These are phyloP conservation scores for Monilinia fructigena DNA, from an alignment of 2,329 filamentous ascomycete genomes.

Conservation along the genomic window DNA sequence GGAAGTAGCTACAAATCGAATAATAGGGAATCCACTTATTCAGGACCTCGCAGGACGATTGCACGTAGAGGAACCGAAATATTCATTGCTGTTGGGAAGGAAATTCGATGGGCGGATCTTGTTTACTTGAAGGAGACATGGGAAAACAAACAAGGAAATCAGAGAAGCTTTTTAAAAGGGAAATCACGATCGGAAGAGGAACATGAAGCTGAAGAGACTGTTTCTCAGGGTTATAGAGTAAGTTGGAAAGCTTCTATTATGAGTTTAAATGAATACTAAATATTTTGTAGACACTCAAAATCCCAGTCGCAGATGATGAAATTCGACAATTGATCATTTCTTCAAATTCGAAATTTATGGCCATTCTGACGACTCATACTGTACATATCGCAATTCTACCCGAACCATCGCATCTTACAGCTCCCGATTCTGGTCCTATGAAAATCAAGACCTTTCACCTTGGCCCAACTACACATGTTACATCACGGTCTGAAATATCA, in stretches of 20 bases:
- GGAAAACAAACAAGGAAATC: conserved; percentile 43
- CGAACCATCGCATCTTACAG: conserved; percentile 71
- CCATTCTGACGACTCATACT: conserved; percentile 82
- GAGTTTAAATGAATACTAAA: conserved; percentile 24
- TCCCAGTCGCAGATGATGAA: conserved; percentile 73
- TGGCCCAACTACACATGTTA: conserved; percentile 89
- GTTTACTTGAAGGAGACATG: conserved; percentile 69
- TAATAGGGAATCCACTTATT: conserved; percentile 45
- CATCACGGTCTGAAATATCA: conserved; percentile 76
- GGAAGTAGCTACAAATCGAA: conserved; percentile 29
- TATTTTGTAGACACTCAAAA: conserved; percentile 66
- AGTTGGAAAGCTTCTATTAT: conserved; percentile 34
- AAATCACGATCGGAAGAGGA: conserved; percentile 27
- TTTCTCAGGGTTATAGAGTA: conserved; percentile 50
- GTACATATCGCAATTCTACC: conserved; percentile 86
- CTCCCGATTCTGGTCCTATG: conserved; percentile 65
- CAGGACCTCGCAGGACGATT: conserved; percentile 64
- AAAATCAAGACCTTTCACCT: conserved; percentile 85
- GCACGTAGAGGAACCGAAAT: conserved; percentile 82
- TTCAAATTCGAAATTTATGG: conserved; percentile 76
- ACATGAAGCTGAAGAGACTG: conserved; percentile 37
- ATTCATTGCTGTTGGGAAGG: conserved; percentile 83
- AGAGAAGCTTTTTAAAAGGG: conserved; percentile 27
- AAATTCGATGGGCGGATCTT: conserved; percentile 89
- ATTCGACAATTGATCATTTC: conserved; percentile 86